Base-by-base conservation (phyloP, 306 rosid genomes). In the Castanospermum australe region DNA sequence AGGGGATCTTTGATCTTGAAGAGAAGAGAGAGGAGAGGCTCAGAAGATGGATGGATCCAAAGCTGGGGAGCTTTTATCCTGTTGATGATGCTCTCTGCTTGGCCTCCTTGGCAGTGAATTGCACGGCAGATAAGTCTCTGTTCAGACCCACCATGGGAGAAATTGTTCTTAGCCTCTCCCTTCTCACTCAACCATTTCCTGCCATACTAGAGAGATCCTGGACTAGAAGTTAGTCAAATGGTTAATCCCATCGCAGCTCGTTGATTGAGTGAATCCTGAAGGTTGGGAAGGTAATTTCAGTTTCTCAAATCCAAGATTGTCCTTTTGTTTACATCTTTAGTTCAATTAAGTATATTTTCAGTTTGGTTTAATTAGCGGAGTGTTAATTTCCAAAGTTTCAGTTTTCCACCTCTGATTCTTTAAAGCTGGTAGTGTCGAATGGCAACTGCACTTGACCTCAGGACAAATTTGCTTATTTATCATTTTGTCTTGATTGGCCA, bases 11-110 rank as follows among this genome's bases (percentile, higher is more conserved):
- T 81, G 97, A 88, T 67, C 41, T 38, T 15, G 85, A 84, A 83
- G 89, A 86, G 15, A 25, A 65, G 60, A 90, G 75, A 82, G 86
- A 82, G 76, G 90, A 86, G 81, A 75, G 83, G 52, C 61, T 88
- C 11, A 74, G 77, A 80, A 78, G 25, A 67, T 92, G 93, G 97
- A 85, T 92, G 81, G 97, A 92, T 86, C 89, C 89, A 33, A 81
- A 73, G 21, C 81, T 92, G 61, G 88, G 72, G 71, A 67, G 44
- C 7, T 79, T 79, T 8, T 88, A 86, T 67, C 84, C 89, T 42
- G 74, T 87, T 21, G 84, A 88, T 67, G 82, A 81, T 32, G 93
- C 93, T 81, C 64, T 92, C 30, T 81, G 84, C 73, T 86, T 90
- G 87, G 86, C 80, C 44, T 84, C 84, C 11, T 81, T 90, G 74